These are phyloP conservation scores for Chalara sp. DNA, from an alignment of 2,329 filamentous ascomycete genomes.

Conservation along the genomic window DNA sequence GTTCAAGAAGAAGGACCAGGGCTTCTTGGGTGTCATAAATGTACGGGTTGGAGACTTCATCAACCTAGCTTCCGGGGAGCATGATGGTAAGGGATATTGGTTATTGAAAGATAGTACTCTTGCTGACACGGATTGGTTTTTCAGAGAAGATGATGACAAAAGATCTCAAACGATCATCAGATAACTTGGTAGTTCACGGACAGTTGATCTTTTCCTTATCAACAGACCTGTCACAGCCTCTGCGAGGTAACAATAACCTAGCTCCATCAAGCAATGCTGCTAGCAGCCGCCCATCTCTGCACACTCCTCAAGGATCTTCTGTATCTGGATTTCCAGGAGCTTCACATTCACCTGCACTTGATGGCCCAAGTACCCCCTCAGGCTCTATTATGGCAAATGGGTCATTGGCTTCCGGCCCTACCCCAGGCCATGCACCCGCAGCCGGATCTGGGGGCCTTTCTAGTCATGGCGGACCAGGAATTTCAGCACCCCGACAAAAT, in stretches of 20 bases:
- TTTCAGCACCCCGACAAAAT: conserved; percentile 13
- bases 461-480: conserved; percentile 15
- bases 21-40: conserved; percentile 96
- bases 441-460: conserved; percentile 23
- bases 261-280: conserved; percentile 20
- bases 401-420: conserved; percentile 20
- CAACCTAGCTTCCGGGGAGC: conserved; percentile 71
- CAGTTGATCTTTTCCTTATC: conserved; percentile 96
- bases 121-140: conserved; percentile 3
- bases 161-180: conserved; percentile 95
- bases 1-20: conserved; percentile 99
- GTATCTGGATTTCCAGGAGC: conserved; percentile 16
- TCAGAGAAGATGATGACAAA: conserved; percentile 85
- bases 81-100: conserved; percentile 37
- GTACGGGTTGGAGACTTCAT: conserved; percentile 92
- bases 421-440: conserved; percentile 27
- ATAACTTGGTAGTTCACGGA: conserved; percentile 95
- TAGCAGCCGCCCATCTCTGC: conserved; percentile 20
- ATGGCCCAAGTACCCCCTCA: neutral
- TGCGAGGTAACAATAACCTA: conserved; percentile 42
- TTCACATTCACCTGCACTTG: conserved; percentile 32
- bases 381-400: conserved; percentile 25
- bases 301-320: conserved; percentile 24
- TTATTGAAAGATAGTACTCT: neutral
- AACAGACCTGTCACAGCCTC: conserved; percentile 73